Conservation (phyloP, 805 yeast species). For the Yarrowia alimentaria region DNA sequence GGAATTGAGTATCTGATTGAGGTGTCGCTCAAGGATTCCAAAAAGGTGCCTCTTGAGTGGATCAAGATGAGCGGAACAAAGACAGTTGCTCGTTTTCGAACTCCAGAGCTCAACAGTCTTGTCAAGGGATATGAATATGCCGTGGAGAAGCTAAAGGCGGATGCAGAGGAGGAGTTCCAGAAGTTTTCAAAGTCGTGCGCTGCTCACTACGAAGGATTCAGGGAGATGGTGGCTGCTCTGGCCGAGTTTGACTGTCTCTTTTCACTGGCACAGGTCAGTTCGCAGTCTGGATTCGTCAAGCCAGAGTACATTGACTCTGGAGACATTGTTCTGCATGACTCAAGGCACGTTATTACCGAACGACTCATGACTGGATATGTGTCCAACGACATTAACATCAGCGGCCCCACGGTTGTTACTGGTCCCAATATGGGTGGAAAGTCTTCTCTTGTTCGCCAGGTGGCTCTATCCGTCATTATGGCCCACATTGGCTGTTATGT, state of each 20-base stretch:
- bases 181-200: conserved; percentile 44
- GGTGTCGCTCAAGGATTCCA: conserved; percentile 58
- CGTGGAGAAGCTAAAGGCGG: conserved; percentile 51
- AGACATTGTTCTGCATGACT: conserved; percentile 50
- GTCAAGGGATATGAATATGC: conserved; percentile 58
- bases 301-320: conserved; percentile 52
- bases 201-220: conserved; percentile 42
- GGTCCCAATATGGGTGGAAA: conserved; percentile 93
- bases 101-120: conserved; percentile 56
- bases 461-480: conserved; percentile 68
- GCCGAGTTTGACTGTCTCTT: conserved; percentile 64
- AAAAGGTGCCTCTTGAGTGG: conserved; percentile 71
- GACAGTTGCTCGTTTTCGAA: conserved; percentile 66
- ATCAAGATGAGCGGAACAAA: conserved; percentile 68
- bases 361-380: conserved; percentile 67
- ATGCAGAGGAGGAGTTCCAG: conserved; percentile 50
- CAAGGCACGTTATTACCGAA: conserved; percentile 69
- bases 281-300: conserved; percentile 47
- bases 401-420: conserved; percentile 63
- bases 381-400: conserved; percentile 46
- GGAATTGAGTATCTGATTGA: conserved; percentile 76
- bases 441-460: conserved; percentile 69
- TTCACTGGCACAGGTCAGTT: conserved; percentile 62
- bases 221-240: conserved; percentile 48
- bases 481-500: conserved; percentile 75